phyloP scores from a whole-genome alignment of 2,329 filamentous ascomycete genomes.

The Fusarium nygamai region DNA sequence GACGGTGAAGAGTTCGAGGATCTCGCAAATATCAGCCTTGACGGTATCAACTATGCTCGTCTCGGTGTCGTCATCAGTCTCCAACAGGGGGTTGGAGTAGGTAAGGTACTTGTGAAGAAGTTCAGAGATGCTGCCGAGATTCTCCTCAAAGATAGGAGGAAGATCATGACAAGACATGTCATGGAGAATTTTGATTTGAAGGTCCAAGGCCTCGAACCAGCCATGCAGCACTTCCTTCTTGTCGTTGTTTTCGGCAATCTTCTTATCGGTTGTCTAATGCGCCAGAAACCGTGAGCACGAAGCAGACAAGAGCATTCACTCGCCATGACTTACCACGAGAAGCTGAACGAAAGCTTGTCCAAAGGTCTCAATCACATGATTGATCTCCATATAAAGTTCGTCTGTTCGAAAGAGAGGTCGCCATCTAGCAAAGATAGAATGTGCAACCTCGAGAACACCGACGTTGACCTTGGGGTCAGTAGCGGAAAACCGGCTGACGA shows the following conservation, averaged over 20 bases:
- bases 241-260: constrained; percentile 78
- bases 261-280: constrained; percentile 70
- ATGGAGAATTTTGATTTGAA: constrained; percentile 91
- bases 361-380: constrained; percentile 91
- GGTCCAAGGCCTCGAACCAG: constrained; percentile 85
- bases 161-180: constrained; percentile 98
- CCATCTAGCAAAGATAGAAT: constrained; percentile 98
- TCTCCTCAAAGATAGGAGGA: constrained; percentile 92
- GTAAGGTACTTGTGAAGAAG: constrained; percentile 92
- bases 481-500: constrained; percentile 85
- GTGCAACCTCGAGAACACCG: constrained; percentile 94
- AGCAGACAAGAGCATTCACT: neutral
- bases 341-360: constrained; percentile 84
- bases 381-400: constrained; percentile 92
- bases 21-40: constrained; percentile 93
- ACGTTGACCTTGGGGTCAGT: constrained; percentile 88
- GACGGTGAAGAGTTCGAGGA: constrained; percentile 86
- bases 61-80: constrained; percentile 90
- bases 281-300: constrained; percentile 25
- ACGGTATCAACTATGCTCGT: constrained; percentile 85
- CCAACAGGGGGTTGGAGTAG: constrained; percentile 85
- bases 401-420: constrained; percentile 93
- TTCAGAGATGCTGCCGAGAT: constrained; percentile 78
- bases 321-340: constrained; percentile 67
- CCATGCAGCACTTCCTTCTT: constrained; percentile 79